phyloP scores from a whole-genome alignment of 78 protist genomes.

The Dictyostelium citrinum region DNA sequence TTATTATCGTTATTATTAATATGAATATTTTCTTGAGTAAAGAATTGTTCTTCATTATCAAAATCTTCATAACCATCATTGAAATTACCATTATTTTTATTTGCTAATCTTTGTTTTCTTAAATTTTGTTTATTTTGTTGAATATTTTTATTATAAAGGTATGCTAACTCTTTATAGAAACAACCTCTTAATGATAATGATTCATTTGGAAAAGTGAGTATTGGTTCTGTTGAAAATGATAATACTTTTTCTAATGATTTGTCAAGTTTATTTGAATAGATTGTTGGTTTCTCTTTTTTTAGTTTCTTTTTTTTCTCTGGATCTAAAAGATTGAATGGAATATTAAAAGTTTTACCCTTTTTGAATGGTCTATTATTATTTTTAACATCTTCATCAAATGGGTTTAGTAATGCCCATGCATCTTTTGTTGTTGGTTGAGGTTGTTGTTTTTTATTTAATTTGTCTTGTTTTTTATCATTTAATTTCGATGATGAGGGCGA shows the following conservation, averaged over 20 bases:
- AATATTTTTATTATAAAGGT: slow-evolving; percentile 3
- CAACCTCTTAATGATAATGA: slow-evolving; percentile 42
- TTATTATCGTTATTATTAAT: not conserved
- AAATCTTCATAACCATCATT: not conserved
- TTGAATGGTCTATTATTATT: slow-evolving; percentile 27
- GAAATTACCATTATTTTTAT: not conserved
- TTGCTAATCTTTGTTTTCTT: not conserved
- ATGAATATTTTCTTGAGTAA: not conserved
- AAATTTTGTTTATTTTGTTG: not conserved
- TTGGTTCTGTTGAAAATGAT: slow-evolving; percentile 3
- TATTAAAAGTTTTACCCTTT: slow-evolving; percentile 41
- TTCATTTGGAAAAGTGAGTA: slow-evolving; percentile 3
- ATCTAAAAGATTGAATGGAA: slow-evolving; percentile 2
- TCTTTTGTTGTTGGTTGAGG: not conserved
- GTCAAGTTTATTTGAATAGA: not conserved
- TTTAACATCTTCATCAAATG: slow-evolving; percentile 22
- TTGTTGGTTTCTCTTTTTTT: not conserved
- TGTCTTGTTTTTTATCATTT: not conserved
- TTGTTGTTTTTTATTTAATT: not conserved
- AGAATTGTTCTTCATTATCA: too few species aligned
- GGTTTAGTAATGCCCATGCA: slow-evolving; percentile 44
- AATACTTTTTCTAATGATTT: not conserved
- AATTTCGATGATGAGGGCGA: not conserved
- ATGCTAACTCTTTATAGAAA: slow-evolving; percentile 30
- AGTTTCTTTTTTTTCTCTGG: not conserved